Evolutionary conservation across 768 basidiomycete genomes (phyloP), one percentile per base, ranked within the genome.

Genomic region (Candolleomyces eurysporus): DNA sequence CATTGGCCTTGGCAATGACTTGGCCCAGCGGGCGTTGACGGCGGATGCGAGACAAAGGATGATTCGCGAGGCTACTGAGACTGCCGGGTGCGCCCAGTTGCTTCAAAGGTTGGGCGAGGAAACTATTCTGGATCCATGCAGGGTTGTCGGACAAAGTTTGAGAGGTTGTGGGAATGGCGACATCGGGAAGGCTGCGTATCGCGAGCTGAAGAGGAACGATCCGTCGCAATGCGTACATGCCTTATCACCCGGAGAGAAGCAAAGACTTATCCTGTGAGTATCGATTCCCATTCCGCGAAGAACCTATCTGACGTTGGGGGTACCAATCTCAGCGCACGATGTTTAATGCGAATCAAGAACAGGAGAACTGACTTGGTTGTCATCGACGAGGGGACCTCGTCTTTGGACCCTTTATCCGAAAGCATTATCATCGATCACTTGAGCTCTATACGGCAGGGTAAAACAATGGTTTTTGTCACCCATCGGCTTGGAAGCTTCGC

Each of bases 361-460:
- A 66, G 65, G 22, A 62, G 76, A 10, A 75, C 75, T 5, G 74
- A 71, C n/a, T 74, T 87, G 5, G 64, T 85, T 16, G 71, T 83
- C 14, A 72, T 82, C 7, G 86, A 87, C 61, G 84, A 86, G 63
- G 79, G 83, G 0, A 81, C 76, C 7, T 80, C 80, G 7, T 73
- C 79, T 7, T 61, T 85, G 57, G 84, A 86, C 59, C 74, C 84
- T 10, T 61, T 78, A 26, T 76, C 79, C 0, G 85, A 87, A 65
- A 75, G 69, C 16, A 72, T 77, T 0, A 67, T 86, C 21, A 73
- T 83, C 42, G 62, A 72, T 22, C 68, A 67, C 14, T 72, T 85
- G 58, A 70, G 66, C 16, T 61, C 66, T 1, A 61, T 67, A n/a
- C 68, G 78, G 5, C 65, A 69, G 10, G 81, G 78, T 1, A 81